Base-by-base conservation (phyloP, 2,329 filamentous ascomycete genomes). In the Scopulariopsis brevicaulis region DNA sequence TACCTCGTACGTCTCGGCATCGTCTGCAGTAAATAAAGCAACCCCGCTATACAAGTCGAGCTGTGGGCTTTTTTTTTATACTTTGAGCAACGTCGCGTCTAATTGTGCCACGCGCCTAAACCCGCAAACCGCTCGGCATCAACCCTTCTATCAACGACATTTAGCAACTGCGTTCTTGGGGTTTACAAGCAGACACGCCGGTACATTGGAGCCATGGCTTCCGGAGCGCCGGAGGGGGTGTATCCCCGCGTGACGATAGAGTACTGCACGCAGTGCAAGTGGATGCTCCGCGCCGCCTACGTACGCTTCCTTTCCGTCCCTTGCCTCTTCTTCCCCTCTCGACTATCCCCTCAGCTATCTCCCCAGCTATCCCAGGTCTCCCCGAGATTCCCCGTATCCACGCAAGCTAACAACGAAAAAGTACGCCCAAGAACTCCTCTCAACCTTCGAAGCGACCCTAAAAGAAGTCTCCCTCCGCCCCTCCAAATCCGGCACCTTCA, bases 371-470 rank as follows among this genome's bases (percentile, higher is more conserved):
- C 28, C 28, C 28, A 4, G 28, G 8, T 4, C 28, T 32, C 4
- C 28, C 28, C 28, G 28, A 8, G 28, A 48, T 24, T 7, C 22
- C 43, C 46, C n/a, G 12, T 22, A 22, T 20, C n/a, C 46, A 22
- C 18, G 20, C 46, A 34, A 35, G 20, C 11, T 34, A 50, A 55
- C 40, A 55, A 52, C 53, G 43, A 25, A 34, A 32, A 64, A 96
- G 89, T 96, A 88, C 70, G 93, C 87, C 54, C 94, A 97, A 78
- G 94, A 97, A 72, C 84, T 99, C 52, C 84, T 99, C 43, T 96
- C 90, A 1, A 99, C 93, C 0, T 99, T 99, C 74, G 83, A 83
- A 58, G 89, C 85, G 1, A 78, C 83, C 52, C 81, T 97, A 1
- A 92, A 91, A 61, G 93, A 97, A 71, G 86, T 97, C 11, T 85